A percentile compares a stretch with the other conserved stretches of the same genome.
Evolutionary conservation across 352 stramenopile genomes (phyloP).

Genomic region (Thalassiosira exigua): DNA sequence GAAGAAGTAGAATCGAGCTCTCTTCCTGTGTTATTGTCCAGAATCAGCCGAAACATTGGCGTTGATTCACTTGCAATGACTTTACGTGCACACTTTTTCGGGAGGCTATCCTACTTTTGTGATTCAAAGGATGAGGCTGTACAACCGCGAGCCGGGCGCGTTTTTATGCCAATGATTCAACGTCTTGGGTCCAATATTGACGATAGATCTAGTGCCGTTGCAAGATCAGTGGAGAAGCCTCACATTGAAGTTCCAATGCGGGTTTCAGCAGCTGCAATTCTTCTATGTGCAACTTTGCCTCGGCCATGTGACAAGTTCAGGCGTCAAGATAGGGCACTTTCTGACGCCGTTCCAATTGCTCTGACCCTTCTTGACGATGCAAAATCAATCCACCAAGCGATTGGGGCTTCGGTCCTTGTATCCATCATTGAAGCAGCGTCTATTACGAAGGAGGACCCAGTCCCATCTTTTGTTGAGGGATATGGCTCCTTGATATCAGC

Average conservation of each 20-base stretch:
- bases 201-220: conserved; percentile 13
- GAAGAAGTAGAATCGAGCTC: not conserved
- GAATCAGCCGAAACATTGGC: conserved; percentile 42
- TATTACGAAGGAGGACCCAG: not conserved
- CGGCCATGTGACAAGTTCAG: not conserved
- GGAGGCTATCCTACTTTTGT: conserved; percentile 10
- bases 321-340: conserved; percentile 21
- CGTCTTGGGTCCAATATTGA: conserved; percentile 17
- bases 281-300: conserved; percentile 23
- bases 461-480: conserved; percentile 31
- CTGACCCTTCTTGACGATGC: conserved; percentile 48
- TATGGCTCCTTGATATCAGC: conserved; percentile 23
- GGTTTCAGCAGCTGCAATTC: conserved; percentile 29
- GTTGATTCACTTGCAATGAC: conserved; percentile 34
- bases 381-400: conserved; percentile 25
- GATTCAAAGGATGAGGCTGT: not conserved
- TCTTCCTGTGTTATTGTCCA: conserved; percentile 14
- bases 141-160: conserved; percentile 12
- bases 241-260: conserved; percentile 31
- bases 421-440: conserved; percentile 27
- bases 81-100: conserved; percentile 65
- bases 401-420: conserved; percentile 38
- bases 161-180: conserved; percentile 41
- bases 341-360: conserved; percentile 35
- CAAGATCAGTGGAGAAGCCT: conserved; percentile 15